These are phyloP conservation scores for Ganoderma resinaceum DNA, from an alignment of 1,284 basidiomycete genomes.

Conservation along the genomic window DNA sequence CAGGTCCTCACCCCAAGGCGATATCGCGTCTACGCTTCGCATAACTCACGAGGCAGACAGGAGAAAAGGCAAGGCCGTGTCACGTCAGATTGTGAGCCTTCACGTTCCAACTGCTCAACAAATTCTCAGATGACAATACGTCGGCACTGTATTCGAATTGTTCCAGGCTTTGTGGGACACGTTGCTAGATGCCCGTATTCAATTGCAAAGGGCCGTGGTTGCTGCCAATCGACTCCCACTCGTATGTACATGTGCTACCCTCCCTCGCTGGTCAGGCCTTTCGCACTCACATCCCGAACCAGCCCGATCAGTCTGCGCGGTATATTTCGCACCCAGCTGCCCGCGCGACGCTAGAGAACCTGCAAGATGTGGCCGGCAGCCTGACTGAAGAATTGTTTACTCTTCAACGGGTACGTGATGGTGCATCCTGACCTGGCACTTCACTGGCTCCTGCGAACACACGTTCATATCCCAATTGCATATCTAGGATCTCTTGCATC, in stretches of 20 bases:
- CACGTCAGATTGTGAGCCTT: slow-evolving; percentile 77
- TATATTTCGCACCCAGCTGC: slow-evolving; percentile 39
- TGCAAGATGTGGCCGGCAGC: slow-evolving; percentile 64
- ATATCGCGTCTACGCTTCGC: slow-evolving; percentile 60
- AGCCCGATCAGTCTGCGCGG: slow-evolving; percentile 25
- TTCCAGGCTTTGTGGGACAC: slow-evolving; percentile 82
- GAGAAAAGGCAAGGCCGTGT: slow-evolving; percentile 83
- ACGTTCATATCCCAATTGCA: slow-evolving; percentile 8
- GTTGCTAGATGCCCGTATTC: slow-evolving; percentile 87
- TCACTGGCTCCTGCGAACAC: slow-evolving; percentile 2
- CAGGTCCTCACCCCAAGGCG: slow-evolving; percentile 35
- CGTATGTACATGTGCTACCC: slow-evolving; percentile 43
- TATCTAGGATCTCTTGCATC: slow-evolving; percentile 24
- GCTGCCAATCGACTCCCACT: slow-evolving; percentile 68
- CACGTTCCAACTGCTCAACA: slow-evolving; percentile 5
- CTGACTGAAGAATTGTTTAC: slow-evolving; percentile 73
- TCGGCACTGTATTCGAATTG: slow-evolving; percentile 9
- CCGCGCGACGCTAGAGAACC: slow-evolving; percentile 45
- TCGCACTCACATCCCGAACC: slow-evolving; percentile 7
- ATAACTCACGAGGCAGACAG: slow-evolving; percentile 70
- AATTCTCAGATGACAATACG: slow-evolving; percentile 22
- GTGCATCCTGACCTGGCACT: neutral
- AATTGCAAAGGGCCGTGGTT: slow-evolving; percentile 81
- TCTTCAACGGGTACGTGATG: slow-evolving; percentile 63
- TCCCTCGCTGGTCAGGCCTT: neutral